Base-by-base conservation (phyloP, 331 rosid genomes). In the Malus hybrid region DNA sequence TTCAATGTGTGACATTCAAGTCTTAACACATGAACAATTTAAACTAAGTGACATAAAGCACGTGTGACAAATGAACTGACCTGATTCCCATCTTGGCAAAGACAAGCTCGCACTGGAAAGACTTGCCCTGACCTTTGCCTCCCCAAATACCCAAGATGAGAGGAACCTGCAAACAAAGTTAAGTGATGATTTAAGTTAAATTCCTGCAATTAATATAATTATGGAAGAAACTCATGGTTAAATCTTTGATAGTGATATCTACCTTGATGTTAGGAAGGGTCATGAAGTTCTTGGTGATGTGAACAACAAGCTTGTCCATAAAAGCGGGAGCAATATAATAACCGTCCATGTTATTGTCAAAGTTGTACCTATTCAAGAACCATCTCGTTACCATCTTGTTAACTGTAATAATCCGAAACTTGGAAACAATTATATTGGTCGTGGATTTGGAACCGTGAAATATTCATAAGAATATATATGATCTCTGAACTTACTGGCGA, bases 91-190 rank as follows among this genome's bases (percentile, higher is more conserved):
- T 88, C 96, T 94, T 94, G 80, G 96, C 87, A 77, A 94, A 89
- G 57, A 94, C 99, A 81, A 94, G 99, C 82, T 94, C 99, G 65
- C 97, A 90, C 79, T 94, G 97, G 97, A 94, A 94, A 52, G 99
- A 94, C 85, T 94, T 94, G 65, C 97, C 97, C 82, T 95, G 97
- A 71, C 99, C 99, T 83, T 95, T 95, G 71, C 99, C 99, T 84
- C 99, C 99, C 97, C 97, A 95, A 18, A 95, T 72, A 87, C 99
- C 99, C 81, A 95, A 84, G 80, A 90, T 95, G 63, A 95, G 88
- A 79, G 97, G 99, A 84, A 95, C 77, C 98, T 93, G 76, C 55
- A 6, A 68, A 63, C 69, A 76, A 31, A 61, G 12, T 67, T 46
- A 75, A 79, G 62, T 67, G 6, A 64, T 31, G 7, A 24, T 63